These are phyloP conservation scores for Penicillium sp. DNA, from an alignment of 2,329 filamentous ascomycete genomes.

Conservation along the genomic window DNA sequence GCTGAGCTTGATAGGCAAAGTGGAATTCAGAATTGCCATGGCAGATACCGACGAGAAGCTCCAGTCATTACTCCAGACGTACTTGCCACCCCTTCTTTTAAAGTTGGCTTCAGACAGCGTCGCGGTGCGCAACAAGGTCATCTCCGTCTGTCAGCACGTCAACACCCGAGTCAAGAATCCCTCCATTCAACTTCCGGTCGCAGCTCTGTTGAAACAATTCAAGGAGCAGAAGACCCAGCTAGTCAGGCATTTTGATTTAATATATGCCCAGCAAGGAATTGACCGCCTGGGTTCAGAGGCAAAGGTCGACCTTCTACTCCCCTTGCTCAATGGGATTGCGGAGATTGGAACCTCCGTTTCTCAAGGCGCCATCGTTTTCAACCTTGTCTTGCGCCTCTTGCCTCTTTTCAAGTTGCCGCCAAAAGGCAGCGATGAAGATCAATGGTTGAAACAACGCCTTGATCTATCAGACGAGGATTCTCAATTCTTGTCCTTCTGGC, in stretches of 20 bases:
- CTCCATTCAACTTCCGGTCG: conserved; percentile 72
- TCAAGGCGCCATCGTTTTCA: conserved; percentile 66
- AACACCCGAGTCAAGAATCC: conserved; percentile 58
- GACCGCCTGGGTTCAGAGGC: conserved; percentile 56
- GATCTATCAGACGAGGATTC: conserved; percentile 67
- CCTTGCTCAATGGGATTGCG: conserved; percentile 60
- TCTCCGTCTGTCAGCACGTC: conserved; percentile 65
- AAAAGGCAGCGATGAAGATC: conserved; percentile 73
- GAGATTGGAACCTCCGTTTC: conserved; percentile 51
- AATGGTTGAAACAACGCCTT: conserved; percentile 58
- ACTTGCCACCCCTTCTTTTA: conserved; percentile 73
- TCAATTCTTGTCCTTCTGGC: conserved; percentile 64
- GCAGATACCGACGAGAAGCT: conserved; percentile 81
- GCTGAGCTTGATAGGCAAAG: conserved; percentile 73
- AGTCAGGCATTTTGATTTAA: conserved; percentile 79
- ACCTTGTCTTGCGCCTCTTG: conserved; percentile 71
- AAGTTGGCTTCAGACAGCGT: conserved; percentile 79
- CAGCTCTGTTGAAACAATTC: conserved; percentile 81
- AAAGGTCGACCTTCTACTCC: conserved; percentile 65
- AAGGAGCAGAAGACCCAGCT: conserved; percentile 68
- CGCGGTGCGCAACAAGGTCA: conserved; percentile 72
- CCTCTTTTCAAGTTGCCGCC: conserved; percentile 61
- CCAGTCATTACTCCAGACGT: conserved; percentile 67
- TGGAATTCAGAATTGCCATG: conserved; percentile 76
- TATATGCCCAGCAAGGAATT: conserved; percentile 82